Percentiles rank a stretch among this genome's conserved stretches.
phyloP scores from a whole-genome alignment of 345 rosid genomes.

The Eucalyptus tenuipes region DNA sequence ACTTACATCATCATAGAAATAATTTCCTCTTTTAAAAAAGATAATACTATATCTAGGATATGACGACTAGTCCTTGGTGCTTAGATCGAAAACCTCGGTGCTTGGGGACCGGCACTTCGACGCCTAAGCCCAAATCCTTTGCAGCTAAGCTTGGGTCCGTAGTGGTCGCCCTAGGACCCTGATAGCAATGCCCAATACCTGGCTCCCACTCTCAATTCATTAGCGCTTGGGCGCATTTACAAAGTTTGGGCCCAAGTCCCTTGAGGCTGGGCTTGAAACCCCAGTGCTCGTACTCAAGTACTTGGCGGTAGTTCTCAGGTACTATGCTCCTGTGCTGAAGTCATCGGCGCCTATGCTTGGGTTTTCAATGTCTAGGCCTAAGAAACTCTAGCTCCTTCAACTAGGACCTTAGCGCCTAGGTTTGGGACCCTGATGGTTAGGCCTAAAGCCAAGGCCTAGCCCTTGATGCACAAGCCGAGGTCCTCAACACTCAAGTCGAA shows the following conservation, averaged over 20 bases:
- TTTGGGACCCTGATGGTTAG: neutral
- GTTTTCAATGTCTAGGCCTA: neutral
- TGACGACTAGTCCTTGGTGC: neutral
- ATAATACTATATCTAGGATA: no score
- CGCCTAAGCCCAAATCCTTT: accelerated
- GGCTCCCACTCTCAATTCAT: neutral
- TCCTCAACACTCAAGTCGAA: neutral
- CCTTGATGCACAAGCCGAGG: neutral
- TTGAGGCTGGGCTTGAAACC: neutral
- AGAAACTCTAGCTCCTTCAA: neutral
- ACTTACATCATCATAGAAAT: neutral
- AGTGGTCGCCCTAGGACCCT: neutral
- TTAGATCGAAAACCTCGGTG: neutral
- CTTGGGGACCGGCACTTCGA: accelerated
- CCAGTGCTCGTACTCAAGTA: neutral
- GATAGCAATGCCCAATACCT: neutral
- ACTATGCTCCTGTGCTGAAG: accelerated
- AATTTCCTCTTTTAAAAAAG: neutral
- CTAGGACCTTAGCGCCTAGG: neutral
- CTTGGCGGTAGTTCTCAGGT: accelerated
- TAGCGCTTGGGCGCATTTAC: neutral
- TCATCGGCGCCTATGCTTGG: accelerated
- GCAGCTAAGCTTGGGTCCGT: accelerated
- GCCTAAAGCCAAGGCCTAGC: neutral
- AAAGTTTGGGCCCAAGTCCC: neutral